phyloP scores from a whole-genome alignment of 805 yeast genomes.

The Yarrowia yakushimensis region DNA sequence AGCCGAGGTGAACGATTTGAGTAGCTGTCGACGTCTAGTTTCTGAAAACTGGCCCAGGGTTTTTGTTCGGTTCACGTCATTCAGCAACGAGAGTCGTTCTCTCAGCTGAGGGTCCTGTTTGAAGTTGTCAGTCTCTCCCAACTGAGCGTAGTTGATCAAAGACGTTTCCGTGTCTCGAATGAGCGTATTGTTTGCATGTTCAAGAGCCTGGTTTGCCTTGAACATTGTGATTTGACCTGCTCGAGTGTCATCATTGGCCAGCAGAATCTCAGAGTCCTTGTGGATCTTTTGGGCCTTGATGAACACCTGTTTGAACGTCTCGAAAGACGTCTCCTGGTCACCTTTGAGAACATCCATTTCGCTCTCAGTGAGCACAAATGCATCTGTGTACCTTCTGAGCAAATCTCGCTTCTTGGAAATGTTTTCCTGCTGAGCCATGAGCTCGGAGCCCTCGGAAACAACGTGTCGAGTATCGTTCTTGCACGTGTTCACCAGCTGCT shows the following conservation, averaged over 20 bases:
- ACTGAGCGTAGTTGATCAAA: slow-evolving; percentile 37
- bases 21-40: slow-evolving; percentile 60
- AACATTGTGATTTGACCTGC: slow-evolving; percentile 23
- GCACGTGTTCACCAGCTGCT: slow-evolving; percentile 29
- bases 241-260: slow-evolving; percentile 43
- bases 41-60: slow-evolving; percentile 54
- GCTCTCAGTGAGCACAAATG: slow-evolving; percentile 64
- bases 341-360: slow-evolving; percentile 58
- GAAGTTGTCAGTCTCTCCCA: slow-evolving; percentile 28
- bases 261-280: slow-evolving; percentile 62
- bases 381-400: slow-evolving; percentile 43
- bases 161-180: slow-evolving; percentile 51
- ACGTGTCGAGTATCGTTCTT: slow-evolving; percentile 32
- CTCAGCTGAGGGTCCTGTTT: slow-evolving; percentile 27
- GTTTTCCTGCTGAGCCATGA: slow-evolving; percentile 31
- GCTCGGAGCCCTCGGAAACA: slow-evolving; percentile 34
- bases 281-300: slow-evolving; percentile 68
- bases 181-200: slow-evolving; percentile 59
- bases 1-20: slow-evolving; percentile 59
- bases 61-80: slow-evolving; percentile 45
- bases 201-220: slow-evolving; percentile 51
- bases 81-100: slow-evolving; percentile 36
- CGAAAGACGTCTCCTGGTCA: slow-evolving; percentile 42
- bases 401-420: slow-evolving; percentile 33
- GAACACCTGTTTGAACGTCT: slow-evolving; percentile 40